Base-by-base conservation (phyloP, 129 eudicot genomes). In the Mikania micrantha region DNA sequence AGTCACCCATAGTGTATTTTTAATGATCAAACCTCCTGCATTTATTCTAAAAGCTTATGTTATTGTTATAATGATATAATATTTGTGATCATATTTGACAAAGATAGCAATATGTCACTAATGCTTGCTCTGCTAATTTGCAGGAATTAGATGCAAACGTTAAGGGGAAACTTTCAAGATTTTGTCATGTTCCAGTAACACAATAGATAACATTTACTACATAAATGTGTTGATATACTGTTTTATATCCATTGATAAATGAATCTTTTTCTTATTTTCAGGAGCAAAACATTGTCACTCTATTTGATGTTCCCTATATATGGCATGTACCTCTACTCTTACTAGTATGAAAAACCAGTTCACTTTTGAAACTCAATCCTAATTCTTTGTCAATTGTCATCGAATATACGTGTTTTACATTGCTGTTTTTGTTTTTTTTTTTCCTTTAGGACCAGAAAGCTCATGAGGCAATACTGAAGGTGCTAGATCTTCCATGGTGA, bases 181-280 rank as follows among this genome's bases (percentile, higher is more conserved):
- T 93, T 75, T 93, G 98, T 72, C 98, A 93, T 82, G 96, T 93
- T 70, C 98, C 87, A 91, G 98, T 92, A 85, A 24, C 42, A 25
- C 49, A 2, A 11, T 65, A 15, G 11, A 41, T 24, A 40, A 17
- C n/a, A 32, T 7, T 6, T 28, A 38, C 63, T 17, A 61, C 49
- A 44, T 45, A 6, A 12, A 60, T 31, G 9, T 56, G 45, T 58
- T 71, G 4, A 17, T 3, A 41, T 13, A 12, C 20, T 32, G 7
- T 24, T 13, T n/a, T 40, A 45, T 72, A 24, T 59, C 20, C 40
- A 38, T 38, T 7, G 20, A 68, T 11, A 66, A 28, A 53, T 11
- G 44, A 36, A 7, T 73, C 9, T 48, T 7, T 7, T 27, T 47
- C 36, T 35, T 42, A 49, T 40, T 72, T 67, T 64, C 74, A 84